Conservation (phyloP, 495 filamentous ascomycete genomes). For the Amorphotheca resinae region DNA sequence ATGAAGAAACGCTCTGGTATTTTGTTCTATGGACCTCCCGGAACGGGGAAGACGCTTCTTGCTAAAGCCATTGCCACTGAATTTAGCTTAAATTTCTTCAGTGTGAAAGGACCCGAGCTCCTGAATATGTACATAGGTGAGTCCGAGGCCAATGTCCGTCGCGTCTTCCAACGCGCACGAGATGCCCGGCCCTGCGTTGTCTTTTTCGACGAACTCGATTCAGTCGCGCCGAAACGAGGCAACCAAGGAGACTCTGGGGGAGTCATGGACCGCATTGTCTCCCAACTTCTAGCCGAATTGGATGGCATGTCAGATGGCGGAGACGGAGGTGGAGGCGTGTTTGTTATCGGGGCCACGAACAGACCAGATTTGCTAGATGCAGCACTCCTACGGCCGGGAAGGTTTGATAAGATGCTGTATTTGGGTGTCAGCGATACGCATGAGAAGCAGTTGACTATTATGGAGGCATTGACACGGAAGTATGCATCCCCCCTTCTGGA, state of each 20-base stretch:
- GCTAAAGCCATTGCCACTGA: constrained; percentile 98
- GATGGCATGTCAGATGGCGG: constrained; percentile 95
- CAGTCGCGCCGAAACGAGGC: constrained; percentile 90
- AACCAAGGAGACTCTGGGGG: constrained; percentile 97
- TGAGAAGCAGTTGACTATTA: constrained; percentile 86
- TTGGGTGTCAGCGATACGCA: constrained; percentile 93
- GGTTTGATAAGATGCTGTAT: constrained; percentile 99
- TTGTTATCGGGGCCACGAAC: constrained; percentile 96
- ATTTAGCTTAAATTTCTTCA: constrained; percentile 98
- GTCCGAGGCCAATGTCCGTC: constrained; percentile 91
- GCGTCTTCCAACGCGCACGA: constrained; percentile 88
- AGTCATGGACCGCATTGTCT: constrained; percentile 98
- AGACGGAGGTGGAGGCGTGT: constrained; percentile 78
- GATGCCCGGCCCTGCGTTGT: constrained; percentile 96
- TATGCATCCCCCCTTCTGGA: constrained; percentile 30
- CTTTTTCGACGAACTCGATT: constrained; percentile 97
- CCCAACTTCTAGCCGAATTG: constrained; percentile 85
- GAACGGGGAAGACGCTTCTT: constrained; percentile 91
- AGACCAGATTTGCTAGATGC: constrained; percentile 87
- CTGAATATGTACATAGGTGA: constrained; percentile 99
- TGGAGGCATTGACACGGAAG: constrained; percentile 92
- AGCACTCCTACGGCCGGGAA: constrained; percentile 77
- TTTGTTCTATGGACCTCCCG: constrained; percentile 93
- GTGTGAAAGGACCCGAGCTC: constrained; percentile 91
- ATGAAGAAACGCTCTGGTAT: constrained; percentile 99